phyloP scores from a whole-genome alignment of 805 yeast genomes.

The Starmerella floris region DNA sequence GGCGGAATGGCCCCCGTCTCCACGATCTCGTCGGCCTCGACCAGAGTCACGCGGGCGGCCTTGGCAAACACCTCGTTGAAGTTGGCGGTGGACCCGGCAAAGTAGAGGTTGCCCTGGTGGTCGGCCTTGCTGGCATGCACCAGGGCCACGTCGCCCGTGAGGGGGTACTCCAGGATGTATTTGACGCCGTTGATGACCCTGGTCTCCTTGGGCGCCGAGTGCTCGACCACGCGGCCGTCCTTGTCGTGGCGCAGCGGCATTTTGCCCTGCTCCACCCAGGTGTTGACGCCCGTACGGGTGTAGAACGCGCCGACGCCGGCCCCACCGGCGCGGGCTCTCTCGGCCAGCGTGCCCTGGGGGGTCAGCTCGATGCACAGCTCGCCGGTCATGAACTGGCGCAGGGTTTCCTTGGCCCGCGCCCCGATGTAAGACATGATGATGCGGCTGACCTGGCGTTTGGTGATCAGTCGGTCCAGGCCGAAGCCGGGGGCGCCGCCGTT shows the following conservation, averaged over 20 bases:
- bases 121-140: constrained; percentile 39
- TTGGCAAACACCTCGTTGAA: constrained; percentile 37
- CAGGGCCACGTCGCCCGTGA: constrained; percentile 37
- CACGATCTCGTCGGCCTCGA: constrained; percentile 40
- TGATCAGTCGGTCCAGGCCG: constrained; percentile 34
- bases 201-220: constrained; percentile 32
- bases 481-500: constrained; percentile 37
- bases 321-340: constrained; percentile 36
- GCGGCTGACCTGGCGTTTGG: constrained; percentile 33
- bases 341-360: constrained; percentile 43
- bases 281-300: constrained; percentile 39
- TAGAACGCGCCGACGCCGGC: constrained; percentile 40
- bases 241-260: constrained; percentile 33
- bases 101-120: constrained; percentile 37
- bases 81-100: constrained; percentile 36
- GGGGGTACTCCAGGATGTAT: constrained; percentile 34
- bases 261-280: constrained; percentile 40
- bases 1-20: constrained; percentile 35
- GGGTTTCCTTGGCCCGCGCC: constrained; percentile 31
- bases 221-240: constrained; percentile 30
- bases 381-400: constrained; percentile 33
- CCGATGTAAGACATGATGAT: constrained; percentile 39
- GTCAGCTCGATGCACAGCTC: constrained; percentile 35
- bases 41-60: constrained; percentile 36
- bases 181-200: constrained; percentile 34